Evolutionary conservation across 1,284 basidiomycete genomes (phyloP), one percentile per base, ranked within the genome.

Genomic region (Ustilago loliicola): DNA sequence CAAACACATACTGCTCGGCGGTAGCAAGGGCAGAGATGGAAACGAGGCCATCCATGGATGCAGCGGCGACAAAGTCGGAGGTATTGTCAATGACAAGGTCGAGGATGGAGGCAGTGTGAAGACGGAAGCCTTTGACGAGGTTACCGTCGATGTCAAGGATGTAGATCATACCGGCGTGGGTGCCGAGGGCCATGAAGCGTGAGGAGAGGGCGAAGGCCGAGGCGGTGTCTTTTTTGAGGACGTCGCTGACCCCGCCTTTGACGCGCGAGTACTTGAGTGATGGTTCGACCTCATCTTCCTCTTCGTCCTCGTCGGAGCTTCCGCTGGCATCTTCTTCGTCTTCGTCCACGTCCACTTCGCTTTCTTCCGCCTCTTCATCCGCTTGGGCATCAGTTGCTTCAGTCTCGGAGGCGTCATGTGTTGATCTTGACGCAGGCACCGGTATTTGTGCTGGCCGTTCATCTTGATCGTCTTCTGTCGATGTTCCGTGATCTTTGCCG

Each of bases 21-120:
- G 92, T 92, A 4, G 92, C 91, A 4, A 98, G 88, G 0, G 95
- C 95, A 76, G 94, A 92, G 52, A 98, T 92, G 61, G 94, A 91
- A 62, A 97, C 93, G 88, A 96, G 93, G 87, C 96, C 97, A 87
- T 99, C 96, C 83, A 98, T 92, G 7, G 94, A 95, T 0, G 96
- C 93, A 10, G 95, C 96, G 1, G 92, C 95, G 5, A 99, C 91
- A 85, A 95, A 98, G 67, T 98, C 95, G 48, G 91, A 92, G 1
- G 93, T 93, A 57, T 90, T 88, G 86, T 98, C 96, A 81, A 99
- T 89, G 56, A 91, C 91, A 40, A 98, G 91, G 83, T 95, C 94
- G 55, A 92, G 91, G 59, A 99, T 90, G 21, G 93, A 93, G 0
- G 96, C 96, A n/a, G 92, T 89, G 84, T 99, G 97, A 3, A 94